These are phyloP conservation scores for Priceomyces melissophilus DNA, from an alignment of 805 yeast species.

Conservation along the genomic window DNA sequence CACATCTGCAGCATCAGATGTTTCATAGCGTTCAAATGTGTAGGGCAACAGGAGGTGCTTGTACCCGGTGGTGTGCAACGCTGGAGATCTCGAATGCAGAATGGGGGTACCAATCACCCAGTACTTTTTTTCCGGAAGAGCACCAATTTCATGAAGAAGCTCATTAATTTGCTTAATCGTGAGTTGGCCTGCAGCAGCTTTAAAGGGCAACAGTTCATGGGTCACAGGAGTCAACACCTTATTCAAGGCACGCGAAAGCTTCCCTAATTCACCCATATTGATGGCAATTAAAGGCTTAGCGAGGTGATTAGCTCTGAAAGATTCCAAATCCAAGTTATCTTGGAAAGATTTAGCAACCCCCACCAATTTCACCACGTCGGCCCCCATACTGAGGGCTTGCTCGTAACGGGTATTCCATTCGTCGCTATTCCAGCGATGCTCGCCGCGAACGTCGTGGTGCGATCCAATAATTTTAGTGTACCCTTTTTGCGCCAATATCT, in stretches of 20 bases:
- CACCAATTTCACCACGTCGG: slow-evolving; percentile 79
- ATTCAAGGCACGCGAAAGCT: slow-evolving; percentile 75
- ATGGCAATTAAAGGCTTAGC: slow-evolving; percentile 72
- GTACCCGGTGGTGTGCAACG: slow-evolving; percentile 79
- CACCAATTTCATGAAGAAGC: slow-evolving; percentile 58
- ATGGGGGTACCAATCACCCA: slow-evolving; percentile 82
- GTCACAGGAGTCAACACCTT: slow-evolving; percentile 80
- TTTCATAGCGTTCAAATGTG: slow-evolving; percentile 62
- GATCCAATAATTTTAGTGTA: slow-evolving; percentile 77
- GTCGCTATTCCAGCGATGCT: slow-evolving; percentile 58
- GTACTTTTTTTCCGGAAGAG: slow-evolving; percentile 53
- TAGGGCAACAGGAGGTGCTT: slow-evolving; percentile 75
- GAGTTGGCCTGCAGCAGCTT: slow-evolving; percentile 81
- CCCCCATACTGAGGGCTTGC: slow-evolving; percentile 60
- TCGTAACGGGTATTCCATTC: slow-evolving; percentile 75
- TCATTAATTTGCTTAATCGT: slow-evolving; percentile 63
- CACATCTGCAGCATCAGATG: slow-evolving; percentile 59
- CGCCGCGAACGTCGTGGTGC: slow-evolving; percentile 70
- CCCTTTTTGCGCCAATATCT: slow-evolving; percentile 50
- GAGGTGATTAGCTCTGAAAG: slow-evolving; percentile 57
- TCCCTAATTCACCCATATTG: slow-evolving; percentile 76
- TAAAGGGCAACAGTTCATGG: slow-evolving; percentile 58
- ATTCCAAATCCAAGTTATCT: slow-evolving; percentile 72
- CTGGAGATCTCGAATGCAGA: slow-evolving; percentile 85
- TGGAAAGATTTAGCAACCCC: slow-evolving; percentile 63